Conservation (phyloP, 257 asterid species). For the Prunella vulgaris region DNA sequence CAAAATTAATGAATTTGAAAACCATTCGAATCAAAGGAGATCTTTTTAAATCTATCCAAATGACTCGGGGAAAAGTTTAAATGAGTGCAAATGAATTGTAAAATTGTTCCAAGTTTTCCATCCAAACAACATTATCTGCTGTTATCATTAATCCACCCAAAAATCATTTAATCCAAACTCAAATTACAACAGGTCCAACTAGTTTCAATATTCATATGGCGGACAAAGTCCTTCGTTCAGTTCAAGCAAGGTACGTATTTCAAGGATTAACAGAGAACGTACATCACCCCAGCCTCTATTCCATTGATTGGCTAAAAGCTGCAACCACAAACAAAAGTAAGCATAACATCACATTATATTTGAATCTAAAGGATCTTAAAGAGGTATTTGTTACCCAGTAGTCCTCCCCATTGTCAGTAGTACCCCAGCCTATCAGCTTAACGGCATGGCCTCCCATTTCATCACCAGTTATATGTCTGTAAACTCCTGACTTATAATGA, state of each 20-base stretch:
- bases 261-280: conserved; percentile 32
- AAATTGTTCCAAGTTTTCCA: neutral
- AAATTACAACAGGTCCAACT: neutral
- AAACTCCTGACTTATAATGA: conserved; percentile 87
- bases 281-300: conserved; percentile 98
- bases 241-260: conserved; percentile 3
- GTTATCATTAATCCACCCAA: too few species aligned
- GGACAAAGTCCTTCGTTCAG: neutral
- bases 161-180: neutral
- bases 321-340: conserved; percentile 33
- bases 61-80: neutral
- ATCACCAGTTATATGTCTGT: conserved; percentile 67
- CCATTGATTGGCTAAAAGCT: conserved; percentile 97
- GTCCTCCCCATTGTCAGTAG: conserved; percentile 72
- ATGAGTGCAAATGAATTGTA: neutral
- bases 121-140: too few species aligned
- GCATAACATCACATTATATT: conserved; percentile 9
- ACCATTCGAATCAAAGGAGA: neutral
- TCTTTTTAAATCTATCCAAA: neutral
- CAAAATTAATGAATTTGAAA: neutral
- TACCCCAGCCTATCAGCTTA: conserved; percentile 96
- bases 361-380: conserved; percentile 16
- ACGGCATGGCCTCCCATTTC: conserved; percentile 93
- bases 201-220: neutral
- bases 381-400: conserved; percentile 62